A percentile compares a stretch with the other conserved stretches of the same genome.
Evolutionary conservation across 495 filamentous ascomycete genomes (phyloP).

Genomic region (Oleoguttula mirabilis): DNA sequence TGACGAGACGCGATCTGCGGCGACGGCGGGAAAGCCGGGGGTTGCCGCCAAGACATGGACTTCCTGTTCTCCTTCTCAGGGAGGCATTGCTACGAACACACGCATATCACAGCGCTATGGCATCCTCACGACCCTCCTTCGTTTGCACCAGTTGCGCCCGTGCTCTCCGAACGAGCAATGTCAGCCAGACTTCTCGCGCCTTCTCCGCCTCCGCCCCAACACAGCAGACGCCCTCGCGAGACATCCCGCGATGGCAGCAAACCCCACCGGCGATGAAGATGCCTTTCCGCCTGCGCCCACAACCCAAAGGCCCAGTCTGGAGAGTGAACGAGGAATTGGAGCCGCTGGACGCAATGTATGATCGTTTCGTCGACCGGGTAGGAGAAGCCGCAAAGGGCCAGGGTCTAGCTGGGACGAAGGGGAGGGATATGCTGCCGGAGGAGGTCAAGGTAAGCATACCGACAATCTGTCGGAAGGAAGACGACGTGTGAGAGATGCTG

Average conservation of each 20-base stretch:
- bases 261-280: constrained; percentile 59
- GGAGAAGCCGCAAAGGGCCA: constrained; percentile 43
- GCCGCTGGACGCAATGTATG: constrained; percentile 62
- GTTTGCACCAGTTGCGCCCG: constrained; percentile 7
- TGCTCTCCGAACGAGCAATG: background rate
- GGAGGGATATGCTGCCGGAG: constrained; percentile 51
- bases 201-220: constrained; percentile 13
- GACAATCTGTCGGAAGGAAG: background rate
- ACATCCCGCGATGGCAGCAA: constrained; percentile 65
- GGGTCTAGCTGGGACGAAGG: constrained; percentile 7
- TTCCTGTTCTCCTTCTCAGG: too few species aligned
- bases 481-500: too few species aligned
- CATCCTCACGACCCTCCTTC: constrained; percentile 4
- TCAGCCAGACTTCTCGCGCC: constrained; percentile 1
- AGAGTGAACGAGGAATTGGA: constrained; percentile 61
- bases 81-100: too few species aligned
- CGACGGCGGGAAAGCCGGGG: too few species aligned
- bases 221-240: constrained; percentile 18
- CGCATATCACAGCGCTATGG: constrained; percentile 6
- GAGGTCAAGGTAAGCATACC: constrained; percentile 43
- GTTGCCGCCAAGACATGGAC: too few species aligned
- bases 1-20: too few species aligned
- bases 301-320: constrained; percentile 39
- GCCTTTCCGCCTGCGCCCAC: constrained; percentile 18
- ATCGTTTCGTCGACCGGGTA: constrained; percentile 44